Percentiles rank a stretch among this genome's conserved stretches.
Evolutionary conservation across 129 eudicot genomes (phyloP).

Genomic region (Solidago caesia): DNA sequence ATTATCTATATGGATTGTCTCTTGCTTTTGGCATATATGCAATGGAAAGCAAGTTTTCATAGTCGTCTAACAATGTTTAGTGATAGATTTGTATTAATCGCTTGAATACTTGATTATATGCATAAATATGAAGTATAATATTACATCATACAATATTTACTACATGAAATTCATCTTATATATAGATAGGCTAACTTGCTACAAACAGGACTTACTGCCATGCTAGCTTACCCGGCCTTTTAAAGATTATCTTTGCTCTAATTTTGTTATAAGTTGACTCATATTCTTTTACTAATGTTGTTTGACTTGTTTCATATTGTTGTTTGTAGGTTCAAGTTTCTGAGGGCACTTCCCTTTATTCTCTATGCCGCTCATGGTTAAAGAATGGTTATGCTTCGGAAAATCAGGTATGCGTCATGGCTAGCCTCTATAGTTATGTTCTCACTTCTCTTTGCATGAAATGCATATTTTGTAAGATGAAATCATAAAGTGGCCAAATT

Average conservation of each 20-base stretch:
- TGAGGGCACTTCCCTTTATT: conserved; percentile 60
- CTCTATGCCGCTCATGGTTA: conserved; percentile 80
- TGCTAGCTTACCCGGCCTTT: background rate
- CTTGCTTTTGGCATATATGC: conserved; percentile 8
- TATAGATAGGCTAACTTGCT: too few species aligned
- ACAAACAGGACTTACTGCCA: too few species aligned
- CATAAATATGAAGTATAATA: too few species aligned
- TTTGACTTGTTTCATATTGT: background rate
- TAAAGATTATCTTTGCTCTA: background rate
- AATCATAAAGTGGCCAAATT: background rate
- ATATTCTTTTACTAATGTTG: background rate
- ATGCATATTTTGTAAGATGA: background rate
- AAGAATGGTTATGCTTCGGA: conserved; percentile 62
- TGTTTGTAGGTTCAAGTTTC: conserved; percentile 49
- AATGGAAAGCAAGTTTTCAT: background rate
- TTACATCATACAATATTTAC: too few species aligned
- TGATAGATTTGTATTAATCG: background rate
- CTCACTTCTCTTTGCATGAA: conserved; percentile 12
- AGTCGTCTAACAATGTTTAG: background rate
- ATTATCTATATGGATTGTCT: background rate
- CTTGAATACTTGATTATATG: background rate
- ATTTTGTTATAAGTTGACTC: background rate
- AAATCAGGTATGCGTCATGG: conserved; percentile 46
- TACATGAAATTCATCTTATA: too few species aligned
- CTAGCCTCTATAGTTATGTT: conserved; percentile 1